These are phyloP conservation scores for Jackrogersella minutella DNA, from an alignment of 495 filamentous ascomycete species.

Conservation along the genomic window DNA sequence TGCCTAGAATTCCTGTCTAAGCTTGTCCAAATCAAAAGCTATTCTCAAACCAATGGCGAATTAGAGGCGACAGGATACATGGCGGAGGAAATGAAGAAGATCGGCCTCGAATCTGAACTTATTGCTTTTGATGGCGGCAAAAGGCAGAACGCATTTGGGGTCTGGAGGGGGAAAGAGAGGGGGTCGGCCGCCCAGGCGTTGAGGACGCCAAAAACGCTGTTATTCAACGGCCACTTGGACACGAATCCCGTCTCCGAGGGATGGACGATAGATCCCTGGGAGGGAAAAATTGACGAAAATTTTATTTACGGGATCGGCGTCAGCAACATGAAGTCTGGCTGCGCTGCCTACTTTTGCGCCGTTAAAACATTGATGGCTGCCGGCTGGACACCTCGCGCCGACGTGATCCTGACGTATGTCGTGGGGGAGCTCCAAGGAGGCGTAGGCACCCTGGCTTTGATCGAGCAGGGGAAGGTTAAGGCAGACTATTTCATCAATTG, in stretches of 20 bases:
- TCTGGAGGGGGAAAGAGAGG: constrained; percentile 51
- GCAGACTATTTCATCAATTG: constrained; percentile 32
- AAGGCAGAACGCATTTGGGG: constrained; percentile 44
- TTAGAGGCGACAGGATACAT: constrained; percentile 22
- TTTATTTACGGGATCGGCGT: constrained; percentile 23
- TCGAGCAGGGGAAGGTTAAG: constrained; percentile 17
- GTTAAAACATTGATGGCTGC: constrained; percentile 16
- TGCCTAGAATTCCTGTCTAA: constrained; percentile 21
- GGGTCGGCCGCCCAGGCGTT: constrained; percentile 41
- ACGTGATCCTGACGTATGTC: constrained; percentile 27
- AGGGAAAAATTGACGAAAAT: constrained; percentile 22
- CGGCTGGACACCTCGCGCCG: constrained; percentile 20
- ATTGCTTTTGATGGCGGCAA: constrained; percentile 16
- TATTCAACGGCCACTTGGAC: constrained; percentile 60
- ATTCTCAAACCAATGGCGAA: constrained; percentile 28
- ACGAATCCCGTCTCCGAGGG: constrained; percentile 42
- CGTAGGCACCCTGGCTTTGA: constrained; percentile 20
- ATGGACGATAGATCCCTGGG: constrained; percentile 33
- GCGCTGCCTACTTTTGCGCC: constrained; percentile 14
- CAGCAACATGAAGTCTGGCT: constrained; percentile 29
- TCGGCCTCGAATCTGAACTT: constrained; percentile 22
- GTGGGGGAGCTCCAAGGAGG: constrained; percentile 31
- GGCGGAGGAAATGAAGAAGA: constrained; percentile 20
- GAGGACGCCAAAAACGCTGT: constrained; percentile 44
- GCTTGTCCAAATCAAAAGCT: constrained; percentile 33